Base-by-base conservation (phyloP, 2,329 filamentous ascomycete species). In the Scytalidium sp. region DNA sequence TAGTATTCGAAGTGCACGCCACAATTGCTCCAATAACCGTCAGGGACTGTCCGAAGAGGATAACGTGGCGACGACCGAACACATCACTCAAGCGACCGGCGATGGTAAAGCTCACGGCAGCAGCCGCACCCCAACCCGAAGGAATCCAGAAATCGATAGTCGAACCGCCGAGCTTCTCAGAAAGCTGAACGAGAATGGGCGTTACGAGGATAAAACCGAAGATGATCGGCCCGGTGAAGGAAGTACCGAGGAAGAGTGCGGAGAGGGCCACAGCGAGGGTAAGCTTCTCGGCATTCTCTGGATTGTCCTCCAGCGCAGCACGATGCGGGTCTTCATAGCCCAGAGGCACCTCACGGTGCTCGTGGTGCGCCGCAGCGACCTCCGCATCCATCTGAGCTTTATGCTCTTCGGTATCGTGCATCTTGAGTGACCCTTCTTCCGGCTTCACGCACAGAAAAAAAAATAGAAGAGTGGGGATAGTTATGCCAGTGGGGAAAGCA, bases 1-100 rank as follows among this genome's bases (percentile, higher is more conserved):
- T 65, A 44, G 56, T 64, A 22, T 64, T 56, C 0, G 70, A 67
- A 0, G 59, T 60, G 6, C 60, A 64, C 17, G 67, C 68, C 10
- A 73, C 53, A 47, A 71, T 66, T 45, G 62, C 66, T 10, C 70
- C 70, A 23, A 70, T 45, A 21, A 70, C 57, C 1, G 63, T 62
- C 8, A 73, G 60, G 1, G 59, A 13, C 3, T 61, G 64, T 7
- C 62, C 66, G 39, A 56, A 56, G 23, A 74, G 59, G 4, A 70
- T 65, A 50, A 70, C 65, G 64, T 67, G 71, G 52, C 70, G 65
- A 25, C 71, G 65, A 13, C 72, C 72, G 47, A 71, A 73, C 22
- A 74, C 62, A 57, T 74, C 69, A 3, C 64, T 67, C 1, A 75
- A 57, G 5, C 72, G 66, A 17, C 71, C 72, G 19, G 70, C 62